phyloP scores from a whole-genome alignment of 139 green algal species.

The Prasinococcaceae sp. region DNA sequence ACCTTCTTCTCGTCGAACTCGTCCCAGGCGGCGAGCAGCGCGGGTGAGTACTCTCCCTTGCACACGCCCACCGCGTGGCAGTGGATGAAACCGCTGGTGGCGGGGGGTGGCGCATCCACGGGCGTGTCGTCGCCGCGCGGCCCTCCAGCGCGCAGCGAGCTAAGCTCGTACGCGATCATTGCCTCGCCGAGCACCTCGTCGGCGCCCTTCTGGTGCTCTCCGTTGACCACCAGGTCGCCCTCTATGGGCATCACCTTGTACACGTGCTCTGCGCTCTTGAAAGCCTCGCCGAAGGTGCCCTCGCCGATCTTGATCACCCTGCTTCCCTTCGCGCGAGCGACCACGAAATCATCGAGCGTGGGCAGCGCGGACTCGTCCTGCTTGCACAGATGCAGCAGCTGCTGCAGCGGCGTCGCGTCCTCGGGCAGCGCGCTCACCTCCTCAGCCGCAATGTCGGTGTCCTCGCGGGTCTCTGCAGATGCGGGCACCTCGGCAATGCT shows the following conservation, averaged over 20 bases:
- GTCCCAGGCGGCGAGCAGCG: conserved; percentile 38
- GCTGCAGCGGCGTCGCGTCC: conserved; percentile 35
- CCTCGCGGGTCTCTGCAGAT: neutral
- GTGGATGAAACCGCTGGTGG: conserved; percentile 52
- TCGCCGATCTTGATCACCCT: conserved; percentile 54
- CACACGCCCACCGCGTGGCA: conserved; percentile 46
- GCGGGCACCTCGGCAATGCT: neutral
- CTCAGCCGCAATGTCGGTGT: conserved; percentile 1
- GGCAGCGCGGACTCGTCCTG: conserved; percentile 30
- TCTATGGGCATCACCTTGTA: conserved; percentile 91
- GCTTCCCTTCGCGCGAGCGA: too few species aligned
- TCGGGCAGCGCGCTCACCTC: neutral
- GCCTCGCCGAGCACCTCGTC: conserved; percentile 62
- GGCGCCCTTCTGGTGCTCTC: conserved; percentile 41
- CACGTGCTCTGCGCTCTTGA: conserved; percentile 29
- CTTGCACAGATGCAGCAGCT: conserved; percentile 48
- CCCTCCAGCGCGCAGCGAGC: conserved; percentile 30
- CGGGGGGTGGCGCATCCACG: too few species aligned
- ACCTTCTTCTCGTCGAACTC: conserved; percentile 27
- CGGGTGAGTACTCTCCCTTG: conserved; percentile 31
- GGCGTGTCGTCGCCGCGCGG: too few species aligned
- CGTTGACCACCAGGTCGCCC: conserved; percentile 57
- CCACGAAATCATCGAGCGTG: too few species aligned
- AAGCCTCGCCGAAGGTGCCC: conserved; percentile 86
- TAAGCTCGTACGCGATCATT: conserved; percentile 49